Percentiles rank a stretch among this genome's conserved stretches.
These are phyloP conservation scores for Globisporangium nodosum DNA, from an alignment of 352 stramenopile species.

Conservation along the genomic window DNA sequence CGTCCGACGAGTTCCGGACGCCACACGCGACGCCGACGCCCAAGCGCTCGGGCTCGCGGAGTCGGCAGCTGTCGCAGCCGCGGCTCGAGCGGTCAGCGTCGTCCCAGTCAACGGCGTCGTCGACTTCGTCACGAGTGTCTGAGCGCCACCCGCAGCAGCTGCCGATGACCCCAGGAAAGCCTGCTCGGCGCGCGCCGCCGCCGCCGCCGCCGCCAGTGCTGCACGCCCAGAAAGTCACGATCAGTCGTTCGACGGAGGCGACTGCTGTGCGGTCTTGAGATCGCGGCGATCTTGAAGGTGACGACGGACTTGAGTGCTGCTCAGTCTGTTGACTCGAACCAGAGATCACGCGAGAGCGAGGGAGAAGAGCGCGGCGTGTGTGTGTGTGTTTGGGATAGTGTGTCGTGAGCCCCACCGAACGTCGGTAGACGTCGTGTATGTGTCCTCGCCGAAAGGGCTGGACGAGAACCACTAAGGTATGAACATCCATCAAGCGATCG, in stretches of 20 bases:
- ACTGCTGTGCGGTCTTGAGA: background rate
- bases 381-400: background rate
- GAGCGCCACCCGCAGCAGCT: constrained; percentile 1
- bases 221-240: background rate
- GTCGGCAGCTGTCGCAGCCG: background rate
- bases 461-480: too few relatives aligned
- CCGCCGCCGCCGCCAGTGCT: background rate
- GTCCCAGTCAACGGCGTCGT: background rate
- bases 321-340: background rate
- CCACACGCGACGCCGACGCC: background rate
- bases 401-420: background rate
- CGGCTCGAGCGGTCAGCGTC: constrained; percentile 1
- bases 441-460: background rate
- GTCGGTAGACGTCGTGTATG: background rate
- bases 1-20: background rate
- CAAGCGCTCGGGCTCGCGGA: background rate
- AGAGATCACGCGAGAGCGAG: background rate
- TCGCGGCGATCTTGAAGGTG: too few relatives aligned
- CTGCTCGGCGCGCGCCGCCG: background rate
- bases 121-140: background rate
- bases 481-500: too few relatives aligned
- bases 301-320: too few relatives aligned
- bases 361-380: background rate
- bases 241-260: background rate
- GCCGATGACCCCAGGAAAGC: background rate